Percentiles rank a stretch among this genome's conserved stretches.
Conservation (phyloP, 495 filamentous ascomycete species). For the Geopyxis carbonaria region DNA sequence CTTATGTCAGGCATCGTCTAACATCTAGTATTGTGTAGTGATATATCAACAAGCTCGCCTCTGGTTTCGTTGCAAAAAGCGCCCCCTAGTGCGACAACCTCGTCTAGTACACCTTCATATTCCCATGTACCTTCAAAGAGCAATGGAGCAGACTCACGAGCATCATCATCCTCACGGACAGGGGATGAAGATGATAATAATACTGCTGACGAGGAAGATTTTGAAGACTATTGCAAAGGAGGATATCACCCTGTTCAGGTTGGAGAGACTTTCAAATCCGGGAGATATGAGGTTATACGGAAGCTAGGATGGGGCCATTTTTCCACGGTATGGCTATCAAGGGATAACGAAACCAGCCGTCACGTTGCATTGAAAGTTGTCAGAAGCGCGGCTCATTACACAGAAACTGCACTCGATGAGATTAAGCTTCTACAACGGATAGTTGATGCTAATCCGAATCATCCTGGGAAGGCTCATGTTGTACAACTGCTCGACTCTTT, state of each 20-base stretch:
- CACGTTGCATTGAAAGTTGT: slow-evolving; percentile 98
- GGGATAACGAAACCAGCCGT: slow-evolving; percentile 76
- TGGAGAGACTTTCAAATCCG: slow-evolving; percentile 94
- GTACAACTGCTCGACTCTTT: slow-evolving; percentile 93
- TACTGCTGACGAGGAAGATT: slow-evolving; percentile 95
- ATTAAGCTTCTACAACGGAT: slow-evolving; percentile 96
- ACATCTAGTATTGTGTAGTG: too few species aligned
- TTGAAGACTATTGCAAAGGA: slow-evolving; percentile 97
- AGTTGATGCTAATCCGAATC: slow-evolving; percentile 80
- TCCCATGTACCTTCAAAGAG: too few species aligned
- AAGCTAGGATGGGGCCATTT: slow-evolving; percentile 99
- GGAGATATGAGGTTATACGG: slow-evolving; percentile 86
- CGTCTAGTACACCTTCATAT: slow-evolving; percentile 1
- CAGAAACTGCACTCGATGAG: slow-evolving; percentile 95
- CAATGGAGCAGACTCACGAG: slow-evolving; percentile 22
- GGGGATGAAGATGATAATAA: slow-evolving; percentile 73
- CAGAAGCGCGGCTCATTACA: slow-evolving; percentile 92
- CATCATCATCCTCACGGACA: slow-evolving; percentile 27
- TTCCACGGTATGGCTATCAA: slow-evolving; percentile 93
- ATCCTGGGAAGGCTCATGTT: slow-evolving; percentile 85
- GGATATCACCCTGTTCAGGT: slow-evolving; percentile 90
- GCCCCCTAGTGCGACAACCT: too few species aligned
- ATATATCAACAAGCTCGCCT: too few species aligned
- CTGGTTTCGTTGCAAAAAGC: too few species aligned
- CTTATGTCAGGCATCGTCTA: too few species aligned